phyloP scores from a whole-genome alignment of 2,329 filamentous ascomycete genomes.

The Gremmenia infestans region DNA sequence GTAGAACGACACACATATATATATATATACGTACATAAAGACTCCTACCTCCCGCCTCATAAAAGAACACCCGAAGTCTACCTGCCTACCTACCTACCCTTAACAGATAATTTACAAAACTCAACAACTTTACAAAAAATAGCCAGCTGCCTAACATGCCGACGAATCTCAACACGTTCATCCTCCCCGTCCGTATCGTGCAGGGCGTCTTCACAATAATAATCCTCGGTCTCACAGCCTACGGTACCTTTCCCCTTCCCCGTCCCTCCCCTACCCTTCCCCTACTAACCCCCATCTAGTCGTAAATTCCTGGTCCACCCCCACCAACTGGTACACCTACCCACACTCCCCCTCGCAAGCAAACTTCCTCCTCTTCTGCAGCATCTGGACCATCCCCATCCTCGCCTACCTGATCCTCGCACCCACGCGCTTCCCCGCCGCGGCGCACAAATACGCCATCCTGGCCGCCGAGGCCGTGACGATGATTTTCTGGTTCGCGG shows the following conservation, averaged over 20 bases:
- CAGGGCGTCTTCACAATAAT: conserved; percentile 67
- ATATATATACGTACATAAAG: too few relatives aligned
- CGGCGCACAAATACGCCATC: conserved; percentile 61
- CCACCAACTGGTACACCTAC: conserved; percentile 26
- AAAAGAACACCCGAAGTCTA: too few relatives aligned
- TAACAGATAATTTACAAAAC: not conserved
- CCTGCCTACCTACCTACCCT: too few relatives aligned
- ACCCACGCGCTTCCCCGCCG: conserved; percentile 54
- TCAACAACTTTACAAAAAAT: not conserved
- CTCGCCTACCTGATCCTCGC: conserved; percentile 66
- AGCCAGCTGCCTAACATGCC: not conserved
- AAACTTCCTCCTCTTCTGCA: conserved; percentile 76
- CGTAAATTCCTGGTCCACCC: conserved; percentile 26
- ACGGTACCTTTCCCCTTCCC: conserved; percentile 48
- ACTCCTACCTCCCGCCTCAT: too few relatives aligned
- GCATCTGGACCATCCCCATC: conserved; percentile 70
- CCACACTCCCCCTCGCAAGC: conserved; percentile 48
- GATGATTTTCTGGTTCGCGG: conserved; percentile 86
- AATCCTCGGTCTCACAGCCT: conserved; percentile 69
- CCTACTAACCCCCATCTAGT: not conserved
- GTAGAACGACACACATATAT: too few relatives aligned
- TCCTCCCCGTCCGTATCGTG: conserved; percentile 59
- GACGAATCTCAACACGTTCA: conserved; percentile 36
- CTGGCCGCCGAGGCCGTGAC: conserved; percentile 66
- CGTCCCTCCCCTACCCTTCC: not conserved